Evolutionary conservation across 352 stramenopile genomes (phyloP), one percentile per base, ranked within the genome.

Genomic region (Phytopythium kandeliae): DNA sequence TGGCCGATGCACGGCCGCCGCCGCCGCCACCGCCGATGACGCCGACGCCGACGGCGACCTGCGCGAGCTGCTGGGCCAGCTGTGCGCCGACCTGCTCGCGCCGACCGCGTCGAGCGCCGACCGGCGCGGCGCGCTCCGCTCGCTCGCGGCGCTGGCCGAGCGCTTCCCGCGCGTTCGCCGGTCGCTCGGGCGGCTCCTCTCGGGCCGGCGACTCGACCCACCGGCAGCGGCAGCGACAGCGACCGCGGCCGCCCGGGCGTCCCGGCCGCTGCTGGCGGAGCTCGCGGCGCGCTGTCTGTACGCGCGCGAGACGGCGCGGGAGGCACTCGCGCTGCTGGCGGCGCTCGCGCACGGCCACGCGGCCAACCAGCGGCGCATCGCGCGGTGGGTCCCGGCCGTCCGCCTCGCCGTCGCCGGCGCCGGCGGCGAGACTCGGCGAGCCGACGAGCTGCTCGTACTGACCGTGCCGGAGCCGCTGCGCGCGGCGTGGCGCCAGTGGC

Each of bases 351-450:
- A 65, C n/a, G 34, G 46, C 2, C 74, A 68, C 40, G 5, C 55
- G 2, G 34, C 50, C 22, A 82, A 84, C 31, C 71, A 86, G 49
- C 54, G 62, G 26, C 65, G 67, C 21, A 74, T 86, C 31, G 63
- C 65, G 36, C 51, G 61, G 21, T 65, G 54, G 33, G 44, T 79
- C 26, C 50, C 57, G 31, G 69, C 67, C 0, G 56, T 76, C 10
- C 54, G 56, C 6, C 22, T 79, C 5, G 34, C 44, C 3, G 28
- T 59, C 13, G 43, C 58, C 25, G 44, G 19, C 47, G 43, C 43
- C 5, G n/a, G 13, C 2, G 4, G 13, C 21, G 16, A 31, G 28
- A 31, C 28, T 31, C 10, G 17, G 17, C 10, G 13, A 17, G 11
- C 6, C 19, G n/a, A 36, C n/a, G 51, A 55, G 19, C 42, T 78